Base-by-base conservation (phyloP, 345 rosid species). In the Sisymbrium altissimum region DNA sequence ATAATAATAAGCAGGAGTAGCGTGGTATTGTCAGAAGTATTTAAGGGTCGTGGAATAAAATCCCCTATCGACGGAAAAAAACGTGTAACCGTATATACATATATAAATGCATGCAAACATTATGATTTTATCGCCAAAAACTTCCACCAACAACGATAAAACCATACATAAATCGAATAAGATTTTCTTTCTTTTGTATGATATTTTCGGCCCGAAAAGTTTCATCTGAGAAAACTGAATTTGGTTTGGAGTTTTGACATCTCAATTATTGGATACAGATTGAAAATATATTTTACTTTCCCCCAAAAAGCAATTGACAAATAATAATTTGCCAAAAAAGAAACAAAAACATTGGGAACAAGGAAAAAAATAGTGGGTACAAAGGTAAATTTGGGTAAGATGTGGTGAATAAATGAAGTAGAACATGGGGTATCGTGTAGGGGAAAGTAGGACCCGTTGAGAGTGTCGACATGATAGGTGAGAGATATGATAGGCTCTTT, bases 301-400 rank as follows among this genome's bases (percentile, higher is more conserved):
- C 23, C 29, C n/a, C 21, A 30, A 62, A 75, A 61, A 53, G 49
- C 23, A 68, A 23, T 9, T 19, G 32, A 23, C 40, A 68, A 60
- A 43, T 41, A 52, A 68, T 68, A 41, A 68, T 60, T 60, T 68
- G 25, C 23, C 33, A 23, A 69, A 53, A 74, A 68, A 60, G 30
- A 60, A 68, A 74, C 40, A 40, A 68, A 53, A 70, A 69, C 75
- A 69, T 69, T 55, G 75, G 79, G 66, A 76, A 62, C 52, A 69
- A 44, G 58, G 70, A 18, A 54, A 68, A 53, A 68, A 30, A 12
- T 0, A 68, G 43, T 63, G 71, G 75, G 70, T 69, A 76, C 63
- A 75, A 76, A 70, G 53, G 66, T 69, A 63, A 76, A 36, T 69
- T 63, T 69, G 79, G 79, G 75, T 70, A 70, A 70, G 71, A 76